These are phyloP conservation scores for Knoxdaviesia proteae DNA, from an alignment of 2,329 filamentous ascomycete species.

Conservation along the genomic window DNA sequence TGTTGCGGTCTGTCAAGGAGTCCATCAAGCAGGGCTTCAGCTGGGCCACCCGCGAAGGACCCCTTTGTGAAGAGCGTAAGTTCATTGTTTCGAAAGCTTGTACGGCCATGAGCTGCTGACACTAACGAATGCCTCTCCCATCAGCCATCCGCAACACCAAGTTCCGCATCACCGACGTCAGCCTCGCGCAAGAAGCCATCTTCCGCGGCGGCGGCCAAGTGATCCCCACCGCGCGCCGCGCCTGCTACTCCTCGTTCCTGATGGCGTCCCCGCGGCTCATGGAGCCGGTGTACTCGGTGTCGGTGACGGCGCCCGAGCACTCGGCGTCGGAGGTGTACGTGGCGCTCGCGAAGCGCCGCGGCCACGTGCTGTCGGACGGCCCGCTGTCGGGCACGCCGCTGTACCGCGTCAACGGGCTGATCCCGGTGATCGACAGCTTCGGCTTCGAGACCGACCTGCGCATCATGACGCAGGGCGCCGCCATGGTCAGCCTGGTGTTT, in stretches of 20 bases:
- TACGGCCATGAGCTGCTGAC: slow-evolving; percentile 8
- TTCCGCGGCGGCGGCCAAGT: slow-evolving; percentile 92
- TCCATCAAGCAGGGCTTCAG: slow-evolving; percentile 90
- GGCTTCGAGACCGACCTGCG: slow-evolving; percentile 94
- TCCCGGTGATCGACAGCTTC: slow-evolving; percentile 93
- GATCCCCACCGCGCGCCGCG: slow-evolving; percentile 80
- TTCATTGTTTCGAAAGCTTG: slow-evolving; percentile 10
- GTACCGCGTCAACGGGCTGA: slow-evolving; percentile 73
- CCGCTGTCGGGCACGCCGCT: slow-evolving; percentile 87
- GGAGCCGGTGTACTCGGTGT: slow-evolving; percentile 87
- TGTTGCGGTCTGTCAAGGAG: slow-evolving; percentile 70
- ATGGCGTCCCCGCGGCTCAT: slow-evolving; percentile 93
- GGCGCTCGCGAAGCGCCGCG: slow-evolving; percentile 67
- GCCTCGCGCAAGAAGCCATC: slow-evolving; percentile 74
- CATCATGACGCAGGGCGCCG: slow-evolving; percentile 87
- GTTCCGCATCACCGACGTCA: slow-evolving; percentile 85
- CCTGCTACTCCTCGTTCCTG: slow-evolving; percentile 88
- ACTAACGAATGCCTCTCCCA: slow-evolving; percentile 5
- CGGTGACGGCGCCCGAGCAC: slow-evolving; percentile 81
- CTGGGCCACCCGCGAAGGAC: slow-evolving; percentile 90
- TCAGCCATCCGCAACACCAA: slow-evolving; percentile 89
- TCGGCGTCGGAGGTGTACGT: slow-evolving; percentile 81
- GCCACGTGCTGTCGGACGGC: slow-evolving; percentile 85
- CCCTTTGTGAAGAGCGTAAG: slow-evolving; percentile 91
- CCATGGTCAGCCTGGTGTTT: slow-evolving; percentile 78